phyloP scores from a whole-genome alignment of 2,329 filamentous ascomycete species.

The Fusarium subtropicale region DNA sequence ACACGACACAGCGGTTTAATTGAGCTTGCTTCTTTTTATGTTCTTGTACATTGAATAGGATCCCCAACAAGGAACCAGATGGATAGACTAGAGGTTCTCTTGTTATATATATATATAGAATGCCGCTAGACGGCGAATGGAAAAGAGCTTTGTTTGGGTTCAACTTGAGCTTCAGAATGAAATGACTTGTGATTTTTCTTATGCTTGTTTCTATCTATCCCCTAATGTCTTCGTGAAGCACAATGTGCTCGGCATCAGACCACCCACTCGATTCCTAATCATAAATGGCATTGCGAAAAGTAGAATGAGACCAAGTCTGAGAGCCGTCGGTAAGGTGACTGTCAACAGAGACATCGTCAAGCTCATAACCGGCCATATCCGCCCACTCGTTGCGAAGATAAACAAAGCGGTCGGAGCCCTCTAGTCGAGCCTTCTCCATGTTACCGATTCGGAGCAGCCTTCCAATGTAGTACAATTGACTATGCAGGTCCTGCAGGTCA shows the following conservation, averaged over 20 bases:
- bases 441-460: constrained; percentile 3
- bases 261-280: not conserved
- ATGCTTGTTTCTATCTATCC: not conserved
- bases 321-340: not conserved
- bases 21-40: constrained; percentile 9
- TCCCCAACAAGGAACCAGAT: not conserved
- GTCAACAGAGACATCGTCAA: not conserved
- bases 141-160: constrained; percentile 1
- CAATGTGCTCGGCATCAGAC: not conserved
- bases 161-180: not conserved
- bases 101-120: constrained; percentile 22
- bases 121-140: constrained; percentile 1
- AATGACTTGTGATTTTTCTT: not conserved
- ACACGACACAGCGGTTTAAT: not conserved
- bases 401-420: constrained; percentile 15
- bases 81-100: constrained; percentile 12
- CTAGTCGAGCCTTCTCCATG: constrained; percentile 25
- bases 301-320: not conserved
- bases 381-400: constrained; percentile 18
- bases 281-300: not conserved
- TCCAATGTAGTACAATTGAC: constrained; percentile 3
- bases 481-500: not conserved
- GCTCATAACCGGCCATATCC: not conserved
- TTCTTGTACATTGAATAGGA: constrained; percentile 19
- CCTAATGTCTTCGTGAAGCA: not conserved